Conservation (phyloP, 805 yeast genomes). For the Wickerhamiella spandovensis region DNA sequence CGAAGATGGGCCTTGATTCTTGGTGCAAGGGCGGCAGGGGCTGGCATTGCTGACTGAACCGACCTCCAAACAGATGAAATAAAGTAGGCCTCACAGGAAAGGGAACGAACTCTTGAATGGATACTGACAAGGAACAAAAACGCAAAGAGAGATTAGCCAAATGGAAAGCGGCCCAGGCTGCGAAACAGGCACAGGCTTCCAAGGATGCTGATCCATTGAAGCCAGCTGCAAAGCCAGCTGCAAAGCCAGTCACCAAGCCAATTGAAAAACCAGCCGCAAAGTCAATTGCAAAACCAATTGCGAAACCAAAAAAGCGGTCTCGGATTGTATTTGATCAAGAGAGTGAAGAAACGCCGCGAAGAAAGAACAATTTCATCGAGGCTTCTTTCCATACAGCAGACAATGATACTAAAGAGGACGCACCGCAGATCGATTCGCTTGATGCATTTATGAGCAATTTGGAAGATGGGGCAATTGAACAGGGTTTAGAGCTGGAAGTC, state of each 20-base stretch:
- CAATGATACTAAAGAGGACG: not conserved
- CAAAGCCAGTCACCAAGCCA: no score
- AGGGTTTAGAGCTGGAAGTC: not conserved
- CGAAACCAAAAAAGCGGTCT: not conserved
- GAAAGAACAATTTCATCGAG: not conserved
- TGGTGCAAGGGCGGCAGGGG: not conserved
- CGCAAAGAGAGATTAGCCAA: conserved; percentile 2
- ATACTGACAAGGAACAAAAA: not conserved
- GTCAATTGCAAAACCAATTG: not conserved
- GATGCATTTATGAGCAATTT: not conserved
- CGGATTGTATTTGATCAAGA: not conserved
- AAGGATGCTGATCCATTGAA: no score
- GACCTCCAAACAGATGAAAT: not conserved
- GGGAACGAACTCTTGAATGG: not conserved
- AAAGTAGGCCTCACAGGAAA: not conserved
- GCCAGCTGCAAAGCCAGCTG: no score
- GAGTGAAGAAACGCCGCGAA: not conserved
- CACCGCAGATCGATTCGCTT: not conserved
- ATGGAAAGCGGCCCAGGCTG: conserved; percentile 4
- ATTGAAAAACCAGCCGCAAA: no score
- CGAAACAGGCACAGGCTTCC: not conserved
- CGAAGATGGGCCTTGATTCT: conserved; percentile 21
- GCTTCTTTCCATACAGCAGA: not conserved
- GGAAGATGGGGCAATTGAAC: not conserved
- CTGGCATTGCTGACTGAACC: not conserved